Conservation (phyloP, 2,329 filamentous ascomycete species). For the Cytospora leucostoma region DNA sequence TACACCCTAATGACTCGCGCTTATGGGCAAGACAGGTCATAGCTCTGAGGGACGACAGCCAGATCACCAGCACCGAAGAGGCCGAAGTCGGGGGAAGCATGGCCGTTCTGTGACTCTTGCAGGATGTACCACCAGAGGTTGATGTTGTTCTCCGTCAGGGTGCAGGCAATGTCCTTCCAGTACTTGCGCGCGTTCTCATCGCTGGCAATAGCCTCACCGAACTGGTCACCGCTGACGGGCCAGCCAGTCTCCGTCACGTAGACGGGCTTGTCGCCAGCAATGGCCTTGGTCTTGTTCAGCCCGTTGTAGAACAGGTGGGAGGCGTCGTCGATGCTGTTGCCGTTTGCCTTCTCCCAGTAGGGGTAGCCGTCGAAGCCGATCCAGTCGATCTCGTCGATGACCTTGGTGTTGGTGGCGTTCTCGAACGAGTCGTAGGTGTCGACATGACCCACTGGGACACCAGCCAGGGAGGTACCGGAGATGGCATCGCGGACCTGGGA, state of each 20-base stretch:
- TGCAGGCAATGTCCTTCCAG: conserved; percentile 26
- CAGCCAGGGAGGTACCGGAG: conserved; percentile 41
- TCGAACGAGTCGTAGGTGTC: conserved; percentile 69
- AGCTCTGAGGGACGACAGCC: conserved; percentile 32
- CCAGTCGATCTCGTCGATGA: conserved; percentile 65
- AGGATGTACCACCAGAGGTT: conserved; percentile 43
- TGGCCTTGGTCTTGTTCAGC: conserved; percentile 46
- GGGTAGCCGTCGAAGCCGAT: conserved; percentile 67
- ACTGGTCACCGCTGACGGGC: conserved; percentile 23
- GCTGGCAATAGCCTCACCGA: conserved; percentile 21
- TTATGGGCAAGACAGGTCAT: conserved; percentile 36
- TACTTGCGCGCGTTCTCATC: conserved; percentile 25
- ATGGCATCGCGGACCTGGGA: conserved; percentile 49
- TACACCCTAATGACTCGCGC: conserved; percentile 26
- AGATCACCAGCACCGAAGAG: conserved; percentile 40
- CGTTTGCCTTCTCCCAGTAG: conserved; percentile 62
- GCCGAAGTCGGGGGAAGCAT: conserved; percentile 39
- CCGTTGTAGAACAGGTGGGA: conserved; percentile 56
- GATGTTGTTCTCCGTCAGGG: conserved; percentile 27
- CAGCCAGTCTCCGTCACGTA: conserved; percentile 29
- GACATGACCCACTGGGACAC: conserved; percentile 61
- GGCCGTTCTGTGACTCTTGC: conserved; percentile 40
- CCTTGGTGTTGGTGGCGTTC: conserved; percentile 58
- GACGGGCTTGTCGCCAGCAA: conserved; percentile 37
- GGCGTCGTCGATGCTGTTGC: conserved; percentile 58